Conservation (phyloP, 768 basidiomycete genomes). For the Hericium erinaceus region DNA sequence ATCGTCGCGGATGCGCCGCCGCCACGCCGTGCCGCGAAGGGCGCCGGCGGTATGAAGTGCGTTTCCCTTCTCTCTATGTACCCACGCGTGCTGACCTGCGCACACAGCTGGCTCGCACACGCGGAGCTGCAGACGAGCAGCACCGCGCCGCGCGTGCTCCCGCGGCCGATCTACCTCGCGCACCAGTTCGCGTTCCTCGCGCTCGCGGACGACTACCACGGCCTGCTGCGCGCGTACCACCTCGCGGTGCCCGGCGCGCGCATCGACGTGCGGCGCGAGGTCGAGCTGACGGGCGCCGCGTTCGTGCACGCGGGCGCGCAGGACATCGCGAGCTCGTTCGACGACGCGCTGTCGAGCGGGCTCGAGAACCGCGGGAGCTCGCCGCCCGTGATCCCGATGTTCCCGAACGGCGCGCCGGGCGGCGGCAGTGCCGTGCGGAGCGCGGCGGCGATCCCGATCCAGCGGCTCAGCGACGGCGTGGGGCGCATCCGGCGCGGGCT, state of each 20-base stretch:
- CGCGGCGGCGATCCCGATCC: constrained; percentile 41
- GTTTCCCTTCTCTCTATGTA: neutral
- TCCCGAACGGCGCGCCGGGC: constrained; percentile 58
- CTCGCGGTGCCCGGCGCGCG: constrained; percentile 46
- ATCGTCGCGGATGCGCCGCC: constrained; percentile 7
- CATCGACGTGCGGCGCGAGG: constrained; percentile 65
- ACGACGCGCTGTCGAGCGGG: constrained; percentile 64
- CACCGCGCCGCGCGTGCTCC: constrained; percentile 46
- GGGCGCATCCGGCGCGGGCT: constrained; percentile 52
- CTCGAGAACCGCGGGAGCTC: constrained; percentile 37
- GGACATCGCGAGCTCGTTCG: constrained; percentile 52
- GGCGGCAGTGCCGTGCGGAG: constrained; percentile 29
- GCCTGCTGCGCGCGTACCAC: constrained; percentile 57
- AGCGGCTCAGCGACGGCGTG: constrained; percentile 50
- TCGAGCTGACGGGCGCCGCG: constrained; percentile 45
- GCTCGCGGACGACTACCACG: constrained; percentile 70
- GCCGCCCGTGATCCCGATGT: constrained; percentile 58
- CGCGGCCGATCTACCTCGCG: constrained; percentile 71
- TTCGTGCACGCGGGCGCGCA: constrained; percentile 43
- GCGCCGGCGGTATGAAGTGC: neutral
- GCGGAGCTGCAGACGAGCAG: constrained; percentile 79
- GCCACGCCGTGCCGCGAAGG: constrained; percentile 1
- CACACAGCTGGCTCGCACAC: constrained; percentile 54
- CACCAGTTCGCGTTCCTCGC: constrained; percentile 80
- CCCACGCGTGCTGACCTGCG: neutral